These are phyloP conservation scores for Aspergillus bridgeri DNA, from an alignment of 495 filamentous ascomycete genomes.

Conservation along the genomic window DNA sequence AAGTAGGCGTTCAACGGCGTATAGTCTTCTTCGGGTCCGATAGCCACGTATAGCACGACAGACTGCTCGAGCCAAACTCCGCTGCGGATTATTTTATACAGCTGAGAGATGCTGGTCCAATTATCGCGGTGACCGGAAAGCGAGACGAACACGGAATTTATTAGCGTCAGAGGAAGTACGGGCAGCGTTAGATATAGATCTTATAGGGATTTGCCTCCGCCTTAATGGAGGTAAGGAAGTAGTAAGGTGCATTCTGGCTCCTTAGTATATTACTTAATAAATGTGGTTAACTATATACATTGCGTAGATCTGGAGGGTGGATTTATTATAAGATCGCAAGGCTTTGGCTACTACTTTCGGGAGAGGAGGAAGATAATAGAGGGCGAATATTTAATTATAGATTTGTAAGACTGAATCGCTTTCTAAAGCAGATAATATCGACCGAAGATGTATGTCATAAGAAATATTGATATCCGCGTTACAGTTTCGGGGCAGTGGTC, in stretches of 20 bases:
- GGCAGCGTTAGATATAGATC: slow-evolving; percentile 12
- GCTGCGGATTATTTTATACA: slow-evolving; percentile 57
- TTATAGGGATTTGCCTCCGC: slow-evolving; percentile 19
- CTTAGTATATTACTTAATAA: slow-evolving; percentile 57
- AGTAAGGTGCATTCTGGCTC: slow-evolving; percentile 54
- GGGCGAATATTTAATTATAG: slow-evolving; percentile 43
- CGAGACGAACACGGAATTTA: slow-evolving; percentile 65
- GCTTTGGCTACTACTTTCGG: slow-evolving; percentile 50
- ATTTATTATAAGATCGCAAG: slow-evolving; percentile 57
- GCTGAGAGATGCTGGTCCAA: slow-evolving; percentile 59
- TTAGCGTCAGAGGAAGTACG: slow-evolving; percentile 26
- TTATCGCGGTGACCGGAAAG: slow-evolving; percentile 63
- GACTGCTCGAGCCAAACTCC: slow-evolving; percentile 71
- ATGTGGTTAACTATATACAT: slow-evolving; percentile 66
- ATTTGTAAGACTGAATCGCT: slow-evolving; percentile 41
- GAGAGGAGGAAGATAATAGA: slow-evolving; percentile 60
- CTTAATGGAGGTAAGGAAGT: slow-evolving; percentile 49
- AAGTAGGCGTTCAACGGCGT: slow-evolving; percentile 68
- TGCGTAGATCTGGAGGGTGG: slow-evolving; percentile 61
- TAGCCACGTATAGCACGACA: slow-evolving; percentile 61
- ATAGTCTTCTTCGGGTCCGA: slow-evolving; percentile 49
- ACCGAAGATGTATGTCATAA: slow-evolving; percentile 67
- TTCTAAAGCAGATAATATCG: slow-evolving; percentile 43
- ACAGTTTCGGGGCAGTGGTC: slow-evolving; percentile 30
- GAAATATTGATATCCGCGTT: slow-evolving; percentile 54